Percentiles rank a stretch among this genome's conserved stretches.
These are phyloP conservation scores for Pezicula carpinea DNA, from an alignment of 2,329 filamentous ascomycete genomes.

Conservation along the genomic window DNA sequence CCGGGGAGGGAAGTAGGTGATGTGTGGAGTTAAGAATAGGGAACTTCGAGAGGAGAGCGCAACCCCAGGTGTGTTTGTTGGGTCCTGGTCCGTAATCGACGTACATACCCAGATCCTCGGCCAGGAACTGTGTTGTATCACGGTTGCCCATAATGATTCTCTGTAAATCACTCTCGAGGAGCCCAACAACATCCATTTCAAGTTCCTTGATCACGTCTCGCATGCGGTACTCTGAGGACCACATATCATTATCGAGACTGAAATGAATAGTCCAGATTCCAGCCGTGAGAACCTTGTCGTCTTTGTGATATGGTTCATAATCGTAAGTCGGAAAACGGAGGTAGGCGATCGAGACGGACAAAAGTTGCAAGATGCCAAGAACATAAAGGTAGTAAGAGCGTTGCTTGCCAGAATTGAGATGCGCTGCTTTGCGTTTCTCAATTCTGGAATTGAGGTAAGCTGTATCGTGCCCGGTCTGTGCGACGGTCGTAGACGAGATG, in stretches of 20 bases:
- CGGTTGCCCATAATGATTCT: conserved; percentile 99
- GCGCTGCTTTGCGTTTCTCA: conserved; percentile 22
- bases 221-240: conserved; percentile 93
- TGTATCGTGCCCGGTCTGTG: too few relatives aligned
- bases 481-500: conserved; percentile 36
- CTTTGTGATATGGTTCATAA: conserved; percentile 82
- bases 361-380: conserved; percentile 70
- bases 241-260: conserved; percentile 97
- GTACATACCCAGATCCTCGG: conserved; percentile 97
- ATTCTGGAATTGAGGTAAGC: too few relatives aligned
- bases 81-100: conserved; percentile 95
- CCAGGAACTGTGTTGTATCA: conserved; percentile 90
- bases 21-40: conserved; percentile 96
- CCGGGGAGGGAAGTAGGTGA: conserved; percentile 87
- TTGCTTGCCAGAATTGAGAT: conserved; percentile 40
- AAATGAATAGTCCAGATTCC: conserved; percentile 99
- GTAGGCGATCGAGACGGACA: conserved; percentile 78
- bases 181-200: conserved; percentile 96
- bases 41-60: conserved; percentile 90
- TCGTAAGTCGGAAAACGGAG: conserved; percentile 89
- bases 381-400: conserved; percentile 67
- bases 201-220: conserved; percentile 85
- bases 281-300: conserved; percentile 83
- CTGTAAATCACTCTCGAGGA: conserved; percentile 89
- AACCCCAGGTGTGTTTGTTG: conserved; percentile 98